phyloP scores from a whole-genome alignment of 768 basidiomycete species.

The Lentinula edodes region DNA sequence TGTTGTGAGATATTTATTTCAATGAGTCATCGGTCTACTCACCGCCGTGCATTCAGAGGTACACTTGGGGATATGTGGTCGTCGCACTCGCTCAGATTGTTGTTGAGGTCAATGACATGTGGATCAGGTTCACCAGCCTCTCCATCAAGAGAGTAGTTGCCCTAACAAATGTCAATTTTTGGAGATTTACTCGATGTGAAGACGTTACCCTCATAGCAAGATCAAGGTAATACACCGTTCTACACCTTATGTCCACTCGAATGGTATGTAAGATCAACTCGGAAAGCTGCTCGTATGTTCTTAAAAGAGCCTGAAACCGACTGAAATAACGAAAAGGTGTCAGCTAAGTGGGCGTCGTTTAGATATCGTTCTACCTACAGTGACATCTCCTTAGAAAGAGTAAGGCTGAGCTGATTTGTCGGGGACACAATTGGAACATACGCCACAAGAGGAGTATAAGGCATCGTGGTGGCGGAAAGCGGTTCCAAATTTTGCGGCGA shows the following conservation, averaged over 20 bases:
- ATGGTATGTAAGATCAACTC: slow-evolving; percentile 84
- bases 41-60: slow-evolving; percentile 64
- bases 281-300: slow-evolving; percentile 87
- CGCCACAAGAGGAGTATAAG: slow-evolving; percentile 37
- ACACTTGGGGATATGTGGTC: slow-evolving; percentile 61
- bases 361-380: slow-evolving; percentile 46
- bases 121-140: slow-evolving; percentile 92
- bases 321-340: slow-evolving; percentile 32
- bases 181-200: neutral
- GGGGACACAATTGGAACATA: slow-evolving; percentile 38
- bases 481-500: slow-evolving; percentile 51
- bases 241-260: slow-evolving; percentile 82
- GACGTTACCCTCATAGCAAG: slow-evolving; percentile 67
- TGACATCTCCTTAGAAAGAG: slow-evolving; percentile 84
- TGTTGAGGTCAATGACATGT: slow-evolving; percentile 80
- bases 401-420: slow-evolving; percentile 54
- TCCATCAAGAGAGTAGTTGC: slow-evolving; percentile 75
- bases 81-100: slow-evolving; percentile 71
- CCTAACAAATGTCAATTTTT: slow-evolving; percentile 37
- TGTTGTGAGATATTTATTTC: slow-evolving; percentile 8
- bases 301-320: slow-evolving; percentile 85
- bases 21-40: slow-evolving; percentile 19
- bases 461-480: slow-evolving; percentile 35
- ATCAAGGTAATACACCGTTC: slow-evolving; percentile 75
- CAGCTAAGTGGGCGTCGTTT: slow-evolving; percentile 1